Conservation (phyloP, 768 basidiomycete species). For the Auriscalpium orientale region DNA sequence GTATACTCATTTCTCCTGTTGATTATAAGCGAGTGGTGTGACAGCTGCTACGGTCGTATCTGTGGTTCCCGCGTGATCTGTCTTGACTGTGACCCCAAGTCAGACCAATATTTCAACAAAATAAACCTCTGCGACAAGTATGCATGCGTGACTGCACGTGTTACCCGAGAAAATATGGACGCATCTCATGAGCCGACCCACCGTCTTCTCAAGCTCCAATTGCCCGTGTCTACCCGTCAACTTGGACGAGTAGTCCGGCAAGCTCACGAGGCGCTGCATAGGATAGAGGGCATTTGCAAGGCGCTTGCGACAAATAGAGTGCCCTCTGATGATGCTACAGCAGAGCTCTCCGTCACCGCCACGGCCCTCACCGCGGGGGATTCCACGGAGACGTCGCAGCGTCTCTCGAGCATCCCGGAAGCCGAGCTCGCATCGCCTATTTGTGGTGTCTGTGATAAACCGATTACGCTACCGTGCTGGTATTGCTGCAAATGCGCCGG, state of each 20-base stretch:
- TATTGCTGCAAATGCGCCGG: slow-evolving; percentile 23
- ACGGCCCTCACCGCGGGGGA: too few species aligned
- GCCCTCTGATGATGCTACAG: too few species aligned
- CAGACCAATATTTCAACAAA: neutral
- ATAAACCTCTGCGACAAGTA: neutral
- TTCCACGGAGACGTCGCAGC: too few species aligned
- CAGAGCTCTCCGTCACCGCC: too few species aligned
- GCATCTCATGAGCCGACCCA: neutral
- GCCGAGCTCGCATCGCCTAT: neutral
- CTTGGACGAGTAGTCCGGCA: neutral
- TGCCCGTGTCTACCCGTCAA: neutral
- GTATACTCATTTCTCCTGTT: neutral
- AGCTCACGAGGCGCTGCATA: neutral
- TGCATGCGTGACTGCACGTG: neutral
- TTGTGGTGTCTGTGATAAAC: slow-evolving; percentile 18
- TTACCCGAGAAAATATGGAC: neutral
- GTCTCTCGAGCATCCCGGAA: too few species aligned
- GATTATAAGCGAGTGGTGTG: neutral
- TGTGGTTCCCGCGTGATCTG: neutral
- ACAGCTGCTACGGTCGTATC: neutral
- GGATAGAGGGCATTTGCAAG: neutral
- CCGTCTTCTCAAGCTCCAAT: neutral
- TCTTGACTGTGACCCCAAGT: neutral
- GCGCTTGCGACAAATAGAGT: neutral
- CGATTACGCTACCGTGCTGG: slow-evolving; percentile 22